A percentile compares a stretch with the other conserved stretches of the same genome.
Conservation (phyloP, 2,329 filamentous ascomycete genomes). For the Akanthomyces dipterigenus region DNA sequence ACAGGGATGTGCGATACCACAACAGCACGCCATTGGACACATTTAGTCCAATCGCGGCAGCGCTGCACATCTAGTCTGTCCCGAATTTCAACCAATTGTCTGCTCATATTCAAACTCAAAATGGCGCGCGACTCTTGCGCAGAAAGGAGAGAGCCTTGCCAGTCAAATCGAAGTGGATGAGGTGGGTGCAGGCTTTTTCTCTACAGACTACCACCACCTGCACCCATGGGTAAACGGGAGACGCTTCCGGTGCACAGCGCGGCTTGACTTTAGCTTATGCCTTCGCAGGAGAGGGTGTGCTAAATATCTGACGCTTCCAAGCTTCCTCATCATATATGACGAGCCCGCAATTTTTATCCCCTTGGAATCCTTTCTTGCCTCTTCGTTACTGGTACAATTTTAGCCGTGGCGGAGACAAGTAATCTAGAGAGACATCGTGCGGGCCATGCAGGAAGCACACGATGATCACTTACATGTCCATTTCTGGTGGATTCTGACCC, state of each 20-base stretch:
- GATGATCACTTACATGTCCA: constrained; percentile 11
- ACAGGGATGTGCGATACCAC: not conserved
- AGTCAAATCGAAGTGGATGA: not conserved
- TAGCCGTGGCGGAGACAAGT: constrained; percentile 2
- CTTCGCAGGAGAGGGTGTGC: not conserved
- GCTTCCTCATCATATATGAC: constrained; percentile 7
- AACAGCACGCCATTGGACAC: not conserved
- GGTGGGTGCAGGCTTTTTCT: constrained; percentile 3
- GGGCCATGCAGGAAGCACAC: constrained; percentile 10
- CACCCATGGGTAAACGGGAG: not conserved
- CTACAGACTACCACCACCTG: not conserved
- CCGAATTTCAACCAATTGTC: constrained; percentile 4
- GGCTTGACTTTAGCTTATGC: not conserved
- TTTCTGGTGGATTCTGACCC: constrained; percentile 1
- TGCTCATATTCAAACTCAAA: not conserved
- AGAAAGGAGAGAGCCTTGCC: not conserved
- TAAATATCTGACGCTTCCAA: constrained; percentile 1
- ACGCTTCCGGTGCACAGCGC: constrained; percentile 1
- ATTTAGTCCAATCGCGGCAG: not conserved
- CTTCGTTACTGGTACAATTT: not conserved
- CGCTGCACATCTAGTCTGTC: not conserved
- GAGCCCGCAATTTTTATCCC: not conserved
- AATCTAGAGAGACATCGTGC: constrained; percentile 5
- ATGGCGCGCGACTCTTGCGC: not conserved
- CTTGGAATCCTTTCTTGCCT: not conserved